Conservation (phyloP, 352 stramenopile genomes). For the Globisporangium ultimum region DNA sequence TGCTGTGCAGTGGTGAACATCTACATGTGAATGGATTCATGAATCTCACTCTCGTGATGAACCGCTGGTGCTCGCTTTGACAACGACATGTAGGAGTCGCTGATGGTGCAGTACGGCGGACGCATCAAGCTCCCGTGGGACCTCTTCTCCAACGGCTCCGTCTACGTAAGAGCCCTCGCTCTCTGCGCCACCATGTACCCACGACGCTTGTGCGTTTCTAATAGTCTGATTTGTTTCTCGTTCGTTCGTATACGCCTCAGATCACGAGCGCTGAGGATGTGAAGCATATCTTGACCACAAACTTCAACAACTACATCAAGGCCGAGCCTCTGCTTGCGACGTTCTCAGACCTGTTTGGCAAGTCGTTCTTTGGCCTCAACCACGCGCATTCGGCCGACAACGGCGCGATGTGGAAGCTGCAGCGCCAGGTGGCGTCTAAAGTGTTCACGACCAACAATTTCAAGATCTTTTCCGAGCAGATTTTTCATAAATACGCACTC, state of each 20-base stretch:
- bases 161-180: neutral
- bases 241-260: no score
- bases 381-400: constrained; percentile 15
- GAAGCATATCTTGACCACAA: constrained; percentile 18
- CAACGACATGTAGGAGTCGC: constrained; percentile 1
- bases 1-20: no score
- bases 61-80: neutral
- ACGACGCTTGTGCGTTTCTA: neutral
- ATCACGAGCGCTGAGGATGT: constrained; percentile 15
- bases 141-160: constrained; percentile 7
- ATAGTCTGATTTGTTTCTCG: neutral
- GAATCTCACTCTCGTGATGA: neutral
- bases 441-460: constrained; percentile 39
- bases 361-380: constrained; percentile 17
- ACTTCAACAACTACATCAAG: constrained; percentile 22
- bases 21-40: neutral
- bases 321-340: constrained; percentile 13
- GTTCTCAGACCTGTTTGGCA: constrained; percentile 7
- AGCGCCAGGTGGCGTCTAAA: constrained; percentile 54
- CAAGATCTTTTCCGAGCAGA: constrained; percentile 1
- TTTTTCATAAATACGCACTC: constrained; percentile 8
- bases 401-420: constrained; percentile 24
- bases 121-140: constrained; percentile 9
- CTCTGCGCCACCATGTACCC: no score
- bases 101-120: constrained; percentile 9